phyloP scores from a whole-genome alignment of 2,329 filamentous ascomycete genomes.

The Biscogniauxia mediterranea region DNA sequence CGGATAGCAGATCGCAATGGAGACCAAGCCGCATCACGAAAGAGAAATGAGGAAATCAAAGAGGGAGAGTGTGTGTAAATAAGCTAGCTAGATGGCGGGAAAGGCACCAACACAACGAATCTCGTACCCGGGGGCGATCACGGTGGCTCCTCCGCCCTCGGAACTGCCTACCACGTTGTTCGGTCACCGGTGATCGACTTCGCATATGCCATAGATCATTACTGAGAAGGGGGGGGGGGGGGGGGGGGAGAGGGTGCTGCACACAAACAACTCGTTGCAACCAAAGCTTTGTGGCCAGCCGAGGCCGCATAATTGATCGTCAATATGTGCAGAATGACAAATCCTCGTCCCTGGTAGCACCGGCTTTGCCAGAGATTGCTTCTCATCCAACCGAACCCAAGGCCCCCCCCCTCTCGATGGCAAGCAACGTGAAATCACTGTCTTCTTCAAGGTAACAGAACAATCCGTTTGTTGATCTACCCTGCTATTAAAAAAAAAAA shows the following conservation, averaged over 20 bases:
- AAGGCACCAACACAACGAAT: not conserved
- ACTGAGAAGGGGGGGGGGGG: not conserved
- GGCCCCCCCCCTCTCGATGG: no score
- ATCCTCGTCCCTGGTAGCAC: not conserved
- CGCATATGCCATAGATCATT: not conserved
- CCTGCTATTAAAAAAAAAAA: not conserved
- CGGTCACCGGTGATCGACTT: not conserved
- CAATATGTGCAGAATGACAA: not conserved
- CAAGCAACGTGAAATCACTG: no score
- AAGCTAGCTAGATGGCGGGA: not conserved
- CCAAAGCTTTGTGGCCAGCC: not conserved
- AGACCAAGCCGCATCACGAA: not conserved
- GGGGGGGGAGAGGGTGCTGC: no score
- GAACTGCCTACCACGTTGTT: not conserved
- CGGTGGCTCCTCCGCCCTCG: not conserved
- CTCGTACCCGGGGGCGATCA: not conserved
- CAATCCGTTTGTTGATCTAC: no score
- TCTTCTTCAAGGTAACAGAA: no score
- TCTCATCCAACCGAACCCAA: not conserved
- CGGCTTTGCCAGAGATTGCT: not conserved
- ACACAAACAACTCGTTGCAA: not conserved
- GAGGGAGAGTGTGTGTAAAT: not conserved
- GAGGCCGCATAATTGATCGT: not conserved
- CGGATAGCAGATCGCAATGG: not conserved
- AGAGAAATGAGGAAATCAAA: not conserved